Base-by-base conservation (phyloP, 2,329 filamentous ascomycete genomes). In the Penicillium janthinellum region DNA sequence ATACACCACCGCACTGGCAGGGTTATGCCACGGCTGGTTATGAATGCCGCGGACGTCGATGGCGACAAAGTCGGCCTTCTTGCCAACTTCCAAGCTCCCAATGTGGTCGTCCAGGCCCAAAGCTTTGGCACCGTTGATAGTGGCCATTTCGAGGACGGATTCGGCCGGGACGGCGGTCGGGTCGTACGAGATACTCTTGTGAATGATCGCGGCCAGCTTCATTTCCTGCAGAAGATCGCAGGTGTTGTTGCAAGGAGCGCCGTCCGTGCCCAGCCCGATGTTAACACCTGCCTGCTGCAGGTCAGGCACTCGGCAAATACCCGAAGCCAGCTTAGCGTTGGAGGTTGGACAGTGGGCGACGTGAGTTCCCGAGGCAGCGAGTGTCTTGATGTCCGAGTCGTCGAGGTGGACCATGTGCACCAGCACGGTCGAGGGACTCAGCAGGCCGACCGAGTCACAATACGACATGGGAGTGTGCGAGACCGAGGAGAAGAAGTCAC, bases 221-320 rank as follows among this genome's bases (percentile, higher is more conserved):
- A 83, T 84, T 70, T 84, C 82, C 50, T 79, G 79, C 17, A 84
- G 66, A 69, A 84, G 77, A 60, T 83, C 81, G 66, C 81, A 82
- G 6, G 78, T 78, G 62, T 83, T 83, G 38, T 81, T 81, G 67
- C 82, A 84, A 0, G 82, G 82, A 0, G 82, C 82, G 0, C 82
- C 82, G 64, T 85, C 82, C 0, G 82, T 84, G 0, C 82, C 83
- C 0, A 84, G 70, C 0, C 73, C 72, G 6, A 84, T 77, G 59
- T 82, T 83, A 5, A 84, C 77, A 0, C 75, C 74, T 0, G 71
- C 73, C 0, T 67, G 60, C 22, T 82, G 69, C 67, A 84, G 71
- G 28, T 79, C 76, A 0, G 81, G 81, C 0, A 84, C 75, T 5
- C 75, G 73, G 25, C 79, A 80, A 55, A 83, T 78, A 0, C 82